A percentile compares a stretch with the other conserved stretches of the same genome.
These are phyloP conservation scores for Vanilla planifolia DNA, from an alignment of 106 monocot genomes.

Conservation along the genomic window DNA sequence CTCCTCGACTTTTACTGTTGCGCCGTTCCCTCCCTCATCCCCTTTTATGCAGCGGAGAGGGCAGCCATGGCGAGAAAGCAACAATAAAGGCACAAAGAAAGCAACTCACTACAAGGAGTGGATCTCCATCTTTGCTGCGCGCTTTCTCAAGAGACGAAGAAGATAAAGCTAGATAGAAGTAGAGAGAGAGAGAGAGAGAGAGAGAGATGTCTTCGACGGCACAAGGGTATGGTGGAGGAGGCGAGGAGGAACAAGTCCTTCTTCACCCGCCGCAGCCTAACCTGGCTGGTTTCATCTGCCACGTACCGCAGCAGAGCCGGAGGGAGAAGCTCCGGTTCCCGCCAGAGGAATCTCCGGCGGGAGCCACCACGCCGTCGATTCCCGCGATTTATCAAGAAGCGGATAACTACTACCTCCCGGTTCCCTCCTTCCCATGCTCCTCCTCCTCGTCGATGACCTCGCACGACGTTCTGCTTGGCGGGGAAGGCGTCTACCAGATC, in stretches of 20 bases:
- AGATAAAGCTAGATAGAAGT: too few relatives aligned
- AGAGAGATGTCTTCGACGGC: not conserved
- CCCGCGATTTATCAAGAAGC: not conserved
- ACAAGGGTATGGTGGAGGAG: not conserved
- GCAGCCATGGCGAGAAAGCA: too few relatives aligned
- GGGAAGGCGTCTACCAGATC: not conserved
- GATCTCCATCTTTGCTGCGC: too few relatives aligned
- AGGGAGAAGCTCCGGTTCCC: slow-evolving; percentile 79
- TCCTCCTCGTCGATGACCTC: not conserved
- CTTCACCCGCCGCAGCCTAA: not conserved
- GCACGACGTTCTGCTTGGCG: too few relatives aligned
- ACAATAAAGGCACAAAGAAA: too few relatives aligned
- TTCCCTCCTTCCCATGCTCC: not conserved
- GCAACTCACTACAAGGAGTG: too few relatives aligned
- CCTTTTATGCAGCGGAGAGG: too few relatives aligned
- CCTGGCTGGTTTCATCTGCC: slow-evolving; percentile 21
- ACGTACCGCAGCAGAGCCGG: slow-evolving; percentile 81
- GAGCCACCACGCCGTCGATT: not conserved
- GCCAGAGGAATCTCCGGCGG: slow-evolving; percentile 5
- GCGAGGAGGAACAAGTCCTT: not conserved
- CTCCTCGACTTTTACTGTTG: too few relatives aligned
- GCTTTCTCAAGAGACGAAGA: too few relatives aligned
- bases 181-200: not conserved
- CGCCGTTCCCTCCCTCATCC: too few relatives aligned
- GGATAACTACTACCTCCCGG: too few relatives aligned